Evolutionary conservation across 2,329 filamentous ascomycete species (phyloP).

Genomic region (Hirsutella thompsonii): DNA sequence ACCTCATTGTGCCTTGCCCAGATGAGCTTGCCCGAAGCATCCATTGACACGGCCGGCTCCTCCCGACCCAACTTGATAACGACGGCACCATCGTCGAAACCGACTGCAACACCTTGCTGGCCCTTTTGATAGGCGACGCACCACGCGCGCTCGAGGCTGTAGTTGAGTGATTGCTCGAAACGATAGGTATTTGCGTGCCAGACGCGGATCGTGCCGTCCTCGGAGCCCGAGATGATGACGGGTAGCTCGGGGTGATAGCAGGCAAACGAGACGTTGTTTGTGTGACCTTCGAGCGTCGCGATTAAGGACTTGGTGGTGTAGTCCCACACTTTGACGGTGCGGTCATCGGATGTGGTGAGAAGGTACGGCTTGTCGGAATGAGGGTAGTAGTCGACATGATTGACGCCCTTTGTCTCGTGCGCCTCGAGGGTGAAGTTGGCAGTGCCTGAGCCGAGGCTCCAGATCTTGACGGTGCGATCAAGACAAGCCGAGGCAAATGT

Average conservation of each 20-base stretch:
- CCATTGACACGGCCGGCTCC: slow-evolving; percentile 96
- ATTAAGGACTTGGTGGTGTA: slow-evolving; percentile 98
- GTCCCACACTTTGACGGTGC: slow-evolving; percentile 97
- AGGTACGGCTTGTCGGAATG: slow-evolving; percentile 73
- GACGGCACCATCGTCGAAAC: slow-evolving; percentile 94
- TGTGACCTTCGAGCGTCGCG: slow-evolving; percentile 91
- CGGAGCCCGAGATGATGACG: slow-evolving; percentile 93
- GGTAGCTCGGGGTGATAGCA: slow-evolving; percentile 96
- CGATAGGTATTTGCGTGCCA: slow-evolving; percentile 98
- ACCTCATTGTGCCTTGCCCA: slow-evolving; percentile 95
- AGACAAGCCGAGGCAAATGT: slow-evolving; percentile 87
- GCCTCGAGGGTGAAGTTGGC: slow-evolving; percentile 96
- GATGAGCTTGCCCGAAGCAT: slow-evolving; percentile 86
- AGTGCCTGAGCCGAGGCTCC: slow-evolving; percentile 86
- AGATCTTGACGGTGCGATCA: slow-evolving; percentile 95
- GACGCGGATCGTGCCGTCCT: slow-evolving; percentile 94
- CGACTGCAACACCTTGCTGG: slow-evolving; percentile 86
- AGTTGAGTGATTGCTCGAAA: slow-evolving; percentile 90
- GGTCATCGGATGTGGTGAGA: slow-evolving; percentile 90
- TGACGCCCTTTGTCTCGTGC: slow-evolving; percentile 94
- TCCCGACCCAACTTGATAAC: slow-evolving; percentile 96
- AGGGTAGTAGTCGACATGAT: slow-evolving; percentile 86
- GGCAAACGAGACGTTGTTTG: slow-evolving; percentile 95
- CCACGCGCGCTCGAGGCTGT: slow-evolving; percentile 92
- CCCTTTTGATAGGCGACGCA: slow-evolving; percentile 93